phyloP scores from a whole-genome alignment of 2,329 filamentous ascomycete genomes.

The Tolypocladium tropicale region DNA sequence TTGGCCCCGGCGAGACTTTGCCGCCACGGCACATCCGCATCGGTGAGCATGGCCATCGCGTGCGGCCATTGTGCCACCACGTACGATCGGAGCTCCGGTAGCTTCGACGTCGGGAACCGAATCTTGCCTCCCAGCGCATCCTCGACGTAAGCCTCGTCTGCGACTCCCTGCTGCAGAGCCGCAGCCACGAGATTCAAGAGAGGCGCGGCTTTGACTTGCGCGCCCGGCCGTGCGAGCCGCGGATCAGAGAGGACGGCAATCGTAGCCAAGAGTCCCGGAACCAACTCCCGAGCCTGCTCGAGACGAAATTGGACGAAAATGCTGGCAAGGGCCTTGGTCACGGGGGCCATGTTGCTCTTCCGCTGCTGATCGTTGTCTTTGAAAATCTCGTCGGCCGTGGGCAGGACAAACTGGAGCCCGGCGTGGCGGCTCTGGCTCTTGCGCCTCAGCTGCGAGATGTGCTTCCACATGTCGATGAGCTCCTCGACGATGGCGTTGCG shows the following conservation, averaged over 20 bases:
- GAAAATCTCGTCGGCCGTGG: conserved; percentile 16
- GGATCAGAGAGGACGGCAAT: conserved; percentile 19
- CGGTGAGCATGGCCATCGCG: conserved; percentile 12
- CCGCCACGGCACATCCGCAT: conserved; percentile 12
- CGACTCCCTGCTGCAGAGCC: conserved; percentile 9
- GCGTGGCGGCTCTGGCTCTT: conserved; percentile 10
- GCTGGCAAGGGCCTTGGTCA: conserved; percentile 13
- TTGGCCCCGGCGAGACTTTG: not conserved
- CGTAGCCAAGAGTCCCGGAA: conserved; percentile 22
- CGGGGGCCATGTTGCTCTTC: conserved; percentile 2
- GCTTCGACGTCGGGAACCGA: conserved; percentile 8
- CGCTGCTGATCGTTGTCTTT: not conserved
- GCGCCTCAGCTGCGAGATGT: conserved; percentile 23
- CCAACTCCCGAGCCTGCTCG: conserved; percentile 12
- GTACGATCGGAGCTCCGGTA: conserved; percentile 13
- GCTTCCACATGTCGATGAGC: conserved; percentile 24
- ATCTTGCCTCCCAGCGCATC: conserved; percentile 8
- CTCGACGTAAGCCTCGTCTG: conserved; percentile 10
- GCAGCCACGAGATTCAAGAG: conserved; percentile 16
- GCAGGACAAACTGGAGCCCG: conserved; percentile 17
- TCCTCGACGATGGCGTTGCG: conserved; percentile 14
- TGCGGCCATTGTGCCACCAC: conserved; percentile 18
- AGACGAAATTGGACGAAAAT: conserved; percentile 20
- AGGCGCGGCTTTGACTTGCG: conserved; percentile 13
- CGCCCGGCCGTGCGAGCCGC: conserved; percentile 5